Conservation (phyloP, 2,329 filamentous ascomycete genomes). For the Monosporascus sp. region DNA sequence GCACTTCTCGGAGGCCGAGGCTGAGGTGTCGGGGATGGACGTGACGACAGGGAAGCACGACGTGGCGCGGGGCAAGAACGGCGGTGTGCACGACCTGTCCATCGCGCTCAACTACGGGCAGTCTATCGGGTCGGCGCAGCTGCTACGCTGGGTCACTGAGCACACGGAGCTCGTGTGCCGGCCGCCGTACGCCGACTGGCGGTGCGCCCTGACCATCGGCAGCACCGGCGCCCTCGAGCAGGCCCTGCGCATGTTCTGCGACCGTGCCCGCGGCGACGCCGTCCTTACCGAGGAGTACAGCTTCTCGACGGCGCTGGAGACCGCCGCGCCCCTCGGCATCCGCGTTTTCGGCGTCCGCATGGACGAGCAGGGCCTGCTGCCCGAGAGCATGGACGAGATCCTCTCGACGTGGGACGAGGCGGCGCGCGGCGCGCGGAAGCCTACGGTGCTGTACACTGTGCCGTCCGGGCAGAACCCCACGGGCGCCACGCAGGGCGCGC, state of each 20-base stretch:
- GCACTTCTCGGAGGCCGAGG: constrained; percentile 66
- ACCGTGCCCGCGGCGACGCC: constrained; percentile 64
- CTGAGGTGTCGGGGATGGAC: constrained; percentile 44
- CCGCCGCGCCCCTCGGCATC: constrained; percentile 49
- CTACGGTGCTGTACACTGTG: constrained; percentile 55
- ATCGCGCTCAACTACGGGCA: constrained; percentile 93
- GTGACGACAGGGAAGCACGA: constrained; percentile 80
- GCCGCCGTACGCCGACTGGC: constrained; percentile 89
- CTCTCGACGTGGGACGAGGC: constrained; percentile 45
- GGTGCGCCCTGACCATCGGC: constrained; percentile 75
- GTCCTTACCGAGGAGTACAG: constrained; percentile 88
- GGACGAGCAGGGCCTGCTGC: constrained; percentile 50
- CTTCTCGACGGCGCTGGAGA: constrained; percentile 69
- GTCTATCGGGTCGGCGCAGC: constrained; percentile 76
- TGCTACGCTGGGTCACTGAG: constrained; percentile 88
- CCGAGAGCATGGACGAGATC: constrained; percentile 47
- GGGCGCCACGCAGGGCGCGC: constrained; percentile 69
- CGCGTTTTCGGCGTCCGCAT: constrained; percentile 46
- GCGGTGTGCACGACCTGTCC: constrained; percentile 63
- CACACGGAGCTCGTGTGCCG: constrained; percentile 88
- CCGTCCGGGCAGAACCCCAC: constrained; percentile 87
- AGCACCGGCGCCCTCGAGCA: constrained; percentile 85
- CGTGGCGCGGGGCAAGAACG: constrained; percentile 33
- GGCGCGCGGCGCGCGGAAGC: constrained; percentile 41
- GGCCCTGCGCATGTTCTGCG: constrained; percentile 74